Evolutionary conservation across 805 yeast genomes (phyloP), one percentile per base, ranked within the genome.

Genomic region (Candida stauntonica): DNA sequence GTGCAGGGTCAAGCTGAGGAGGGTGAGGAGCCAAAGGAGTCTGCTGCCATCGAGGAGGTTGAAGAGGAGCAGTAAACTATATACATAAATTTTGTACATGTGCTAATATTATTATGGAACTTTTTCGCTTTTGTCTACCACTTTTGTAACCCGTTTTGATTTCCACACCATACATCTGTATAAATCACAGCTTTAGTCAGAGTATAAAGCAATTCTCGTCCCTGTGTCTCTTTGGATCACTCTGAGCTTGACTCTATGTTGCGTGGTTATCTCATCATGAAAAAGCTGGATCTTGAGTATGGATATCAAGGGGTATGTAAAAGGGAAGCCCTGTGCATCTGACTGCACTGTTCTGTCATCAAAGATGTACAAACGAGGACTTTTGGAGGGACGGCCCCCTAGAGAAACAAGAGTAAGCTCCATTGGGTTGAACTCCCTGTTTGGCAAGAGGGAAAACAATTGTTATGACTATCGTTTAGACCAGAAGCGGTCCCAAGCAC

Each of bases 161-260:
- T n/a, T n/a, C n/a, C 50, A 48, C 37, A 47, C 41, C 34, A 39
- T 47, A 49, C 50, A 27, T 44, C 53, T 49, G 45, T 46, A 47
- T 35, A 40, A 42, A 38, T 4, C 5, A 15, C 9, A 7, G 7
- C 27, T 32, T 35, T 20, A 40, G 33, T 48, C 55, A 51, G 55
- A 46, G 43, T 29, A 29, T 21, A 35, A 46, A 46, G 85, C 85
- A 79, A 76, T 62, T 79, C 85, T 81, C 88, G 77, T 81, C 89
- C 75, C 63, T 44, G 67, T 57, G 50, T 47, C 36, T 41, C 55
- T 61, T 69, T 21, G 11, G 24, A 21, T 8, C 11, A 11, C 81
- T 81, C 86, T 72, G 89, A 81, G 88, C 89, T 81, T 81, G 89
- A 81, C 89, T 81, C 89, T 80, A 80, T 79, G 85, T 79, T 77